Percentiles rank a stretch among this genome's conserved stretches.
Evolutionary conservation across 768 basidiomycete species (phyloP).

Genomic region (Lactarius evosmus): DNA sequence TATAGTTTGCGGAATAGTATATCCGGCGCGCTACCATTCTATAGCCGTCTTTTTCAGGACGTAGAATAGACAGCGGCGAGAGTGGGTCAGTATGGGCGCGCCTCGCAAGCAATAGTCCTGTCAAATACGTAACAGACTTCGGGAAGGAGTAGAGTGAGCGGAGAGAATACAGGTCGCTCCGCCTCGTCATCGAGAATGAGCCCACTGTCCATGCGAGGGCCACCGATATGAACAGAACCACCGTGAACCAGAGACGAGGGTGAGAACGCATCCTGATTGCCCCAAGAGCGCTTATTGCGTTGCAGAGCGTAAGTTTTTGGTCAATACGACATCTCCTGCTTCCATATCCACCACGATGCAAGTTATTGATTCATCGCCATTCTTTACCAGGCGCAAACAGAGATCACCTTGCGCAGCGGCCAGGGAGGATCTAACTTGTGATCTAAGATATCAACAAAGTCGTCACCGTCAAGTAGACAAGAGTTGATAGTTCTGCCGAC

Average conservation of each 20-base stretch:
- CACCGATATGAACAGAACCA: slow-evolving; percentile 64
- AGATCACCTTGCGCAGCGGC: slow-evolving; percentile 57
- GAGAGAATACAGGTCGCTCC: slow-evolving; percentile 53
- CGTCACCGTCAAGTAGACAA: slow-evolving; percentile 52
- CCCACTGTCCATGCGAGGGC: slow-evolving; percentile 85
- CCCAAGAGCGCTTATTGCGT: slow-evolving; percentile 94
- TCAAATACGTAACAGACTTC: slow-evolving; percentile 88
- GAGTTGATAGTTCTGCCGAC: neutral
- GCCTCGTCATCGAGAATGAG: slow-evolving; percentile 44
- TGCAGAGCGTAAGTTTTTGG: slow-evolving; percentile 70
- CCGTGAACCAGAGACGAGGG: slow-evolving; percentile 17
- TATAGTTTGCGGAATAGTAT: slow-evolving; percentile 78
- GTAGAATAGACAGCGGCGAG: slow-evolving; percentile 19
- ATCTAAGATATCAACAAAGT: slow-evolving; percentile 62
- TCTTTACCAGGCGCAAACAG: neutral
- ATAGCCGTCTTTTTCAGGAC: slow-evolving; percentile 46
- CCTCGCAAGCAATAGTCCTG: slow-evolving; percentile 73
- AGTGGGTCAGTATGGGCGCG: slow-evolving; percentile 33
- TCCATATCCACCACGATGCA: slow-evolving; percentile 59
- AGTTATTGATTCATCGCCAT: neutral
- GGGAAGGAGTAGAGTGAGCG: slow-evolving; percentile 57
- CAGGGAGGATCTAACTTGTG: no score
- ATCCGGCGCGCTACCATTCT: slow-evolving; percentile 76
- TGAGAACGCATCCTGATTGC: slow-evolving; percentile 40
- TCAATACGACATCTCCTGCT: slow-evolving; percentile 58